Base-by-base conservation (phyloP, 2,329 filamentous ascomycete genomes). In the Colletotrichum euphorbiae region DNA sequence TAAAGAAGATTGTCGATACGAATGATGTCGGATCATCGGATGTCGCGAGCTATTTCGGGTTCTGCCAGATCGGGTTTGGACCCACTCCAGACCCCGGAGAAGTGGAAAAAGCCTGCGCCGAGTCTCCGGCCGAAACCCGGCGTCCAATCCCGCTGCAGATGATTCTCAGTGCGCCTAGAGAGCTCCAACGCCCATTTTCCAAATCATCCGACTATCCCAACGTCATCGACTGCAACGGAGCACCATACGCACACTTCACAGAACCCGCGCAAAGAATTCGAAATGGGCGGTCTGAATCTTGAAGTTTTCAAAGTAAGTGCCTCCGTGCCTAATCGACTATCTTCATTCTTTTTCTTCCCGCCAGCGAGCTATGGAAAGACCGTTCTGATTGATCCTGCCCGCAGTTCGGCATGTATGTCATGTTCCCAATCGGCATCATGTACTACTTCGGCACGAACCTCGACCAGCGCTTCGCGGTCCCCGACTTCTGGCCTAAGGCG, bases 371-470 rank as follows among this genome's bases (percentile, higher is more conserved):
- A 21, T 28, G 11, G 9, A 31, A 24, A 12, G 19, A 11, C 17
- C 17, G 42, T 8, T 2, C 15, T 31, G 3, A 62, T 28, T 63
- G 9, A 17, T 36, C 6, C 12, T 54, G 24, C 31, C 31, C 17
- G 21, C 71, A 98, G 95, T 99, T 99, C 80, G 94, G 95, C 83
- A 93, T 97, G 87, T 99, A 99, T 84, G 91, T 99, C 83, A 91
- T 98, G 87, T 99, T 99, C 82, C 96, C 96, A 17, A 98, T 99
- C 76, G 94, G 93, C 74, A 94, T 96, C 85, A 99, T 99, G 96
- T 98, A 97, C 86, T 99, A 99, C 85, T 99, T 98, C 80, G 96
- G 96, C 78, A 97, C 94, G 64, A 99, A 99, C 80, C 93, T 99
- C 77, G 96, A 99, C 81, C 87, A 91, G 73, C 91, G 93, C 71